Evolutionary conservation across 768 basidiomycete genomes (phyloP), one percentile per base, ranked within the genome.

Genomic region (Rhodotorula toruloides): DNA sequence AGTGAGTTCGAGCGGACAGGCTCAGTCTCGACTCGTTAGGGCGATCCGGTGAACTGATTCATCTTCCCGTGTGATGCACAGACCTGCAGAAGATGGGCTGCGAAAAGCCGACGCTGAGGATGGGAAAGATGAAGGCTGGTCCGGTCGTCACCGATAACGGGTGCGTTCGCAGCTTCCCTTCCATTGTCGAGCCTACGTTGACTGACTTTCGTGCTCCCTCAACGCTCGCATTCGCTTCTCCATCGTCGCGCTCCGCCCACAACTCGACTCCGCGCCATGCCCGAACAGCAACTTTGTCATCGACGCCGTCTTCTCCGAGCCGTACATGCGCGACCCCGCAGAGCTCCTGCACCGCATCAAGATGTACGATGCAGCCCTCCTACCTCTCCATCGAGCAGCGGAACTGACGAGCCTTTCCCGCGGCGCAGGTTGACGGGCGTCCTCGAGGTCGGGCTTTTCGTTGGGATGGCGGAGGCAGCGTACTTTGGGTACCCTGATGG

Each of bases 381-480:
- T 32, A 34, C 40, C 44, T 37, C 32, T 42, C 12, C 19, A 14
- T 29, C 31, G 5, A 25, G 13, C 42, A 9, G 2, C 43, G 17
- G 1, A 4, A 6, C 54, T 47, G 22, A 52, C 36, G 22, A 17
- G 9, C 27, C 13, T 19, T 4, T 8, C 13, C 25, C 19, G 2
- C 2, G 13, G 5, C 3, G 55, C 60, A 84, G 94, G 83, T 82
- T 98, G 65, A 98, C 94, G 6, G 96, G 96, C 52, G 91, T 97
- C 31, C 90, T 98, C n/a, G 96, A 99, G 77, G 96, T 97, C 40
- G 96, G 96, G 1, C 78, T 99, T n/a, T 98, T 99, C 80, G 92
- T 90, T 76, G 81, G 85, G 59, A 87, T 96, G 82, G 92, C 89
- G 9, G 84, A 86, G 76, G 92, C 92, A 1, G 94, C 93, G n/a